Base-by-base conservation (phyloP, 129 eudicot genomes). In the Heracleum sosnowskyi region DNA sequence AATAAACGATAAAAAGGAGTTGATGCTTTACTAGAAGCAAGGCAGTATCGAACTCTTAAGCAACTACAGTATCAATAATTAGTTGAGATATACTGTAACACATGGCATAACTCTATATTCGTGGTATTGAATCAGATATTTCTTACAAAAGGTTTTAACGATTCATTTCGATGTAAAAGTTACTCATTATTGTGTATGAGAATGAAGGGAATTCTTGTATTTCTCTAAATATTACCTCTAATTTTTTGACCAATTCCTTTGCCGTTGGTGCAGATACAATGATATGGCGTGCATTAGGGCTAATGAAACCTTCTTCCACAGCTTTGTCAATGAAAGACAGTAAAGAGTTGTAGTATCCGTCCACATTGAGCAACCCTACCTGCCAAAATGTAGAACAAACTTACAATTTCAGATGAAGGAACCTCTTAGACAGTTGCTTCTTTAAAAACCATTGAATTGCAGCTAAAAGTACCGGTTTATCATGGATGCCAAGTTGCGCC, bases 401-500 rank as follows among this genome's bases (percentile, higher is more conserved):
- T n/a, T 9, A 75, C 10, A 15, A 33, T 78, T 81, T 69, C 36
- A 51, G 76, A 75, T 69, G 17, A 77, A 77, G 51, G 74, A 41
- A 13, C 31, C 73, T 7, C 16, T 57, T 9, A 37, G 69, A 35
- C 34, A 76, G 6, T 37, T 55, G 55, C 45, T 9, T 31, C 37
- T 29, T 33, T 29, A 66, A 20, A 28, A 28, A 66, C 39, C 39
- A 8, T n/a, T 15, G 28, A 44, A 31, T 29, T 28, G 41, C 39
- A 47, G 34, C 34, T 37, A 73, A 24, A 69, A 55, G 66, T 93
- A 93, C 98, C 81, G 98, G 98, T 88, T 93, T 93, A 53, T 91
- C 96, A 81, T 93, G 98, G 80, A 93, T 93, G 75, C 98, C 97
- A 39, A 93, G 96, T 82, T 93, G 98, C 79, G 98, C 98, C 98